These are phyloP conservation scores for Monosporascus sp. DNA, from an alignment of 2,329 filamentous ascomycete species.

Conservation along the genomic window DNA sequence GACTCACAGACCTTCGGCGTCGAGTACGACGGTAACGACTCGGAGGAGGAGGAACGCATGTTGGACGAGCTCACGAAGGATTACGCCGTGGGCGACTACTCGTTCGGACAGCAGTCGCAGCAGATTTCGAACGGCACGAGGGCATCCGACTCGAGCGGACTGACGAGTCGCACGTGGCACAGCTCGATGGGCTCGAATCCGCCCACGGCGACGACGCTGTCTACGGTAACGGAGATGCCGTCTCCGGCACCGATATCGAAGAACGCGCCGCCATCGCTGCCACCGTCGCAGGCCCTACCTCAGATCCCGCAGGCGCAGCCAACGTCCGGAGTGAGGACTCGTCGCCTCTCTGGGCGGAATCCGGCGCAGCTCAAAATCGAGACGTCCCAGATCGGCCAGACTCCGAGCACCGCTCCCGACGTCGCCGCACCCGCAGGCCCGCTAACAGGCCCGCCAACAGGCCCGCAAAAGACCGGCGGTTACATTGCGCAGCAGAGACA, in stretches of 20 bases:
- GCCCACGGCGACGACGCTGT: slow-evolving; percentile 62
- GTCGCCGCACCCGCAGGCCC: slow-evolving; percentile 19
- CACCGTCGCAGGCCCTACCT: slow-evolving; percentile 42
- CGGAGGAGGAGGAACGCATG: slow-evolving; percentile 67
- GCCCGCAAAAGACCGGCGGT: slow-evolving; percentile 16
- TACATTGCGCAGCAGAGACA: slow-evolving; percentile 38
- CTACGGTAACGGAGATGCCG: slow-evolving; percentile 63
- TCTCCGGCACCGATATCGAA: slow-evolving; percentile 16
- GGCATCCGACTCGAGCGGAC: slow-evolving; percentile 75
- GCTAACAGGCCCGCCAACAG: neutral
- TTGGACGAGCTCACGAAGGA: slow-evolving; percentile 85
- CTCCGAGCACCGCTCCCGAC: slow-evolving; percentile 15
- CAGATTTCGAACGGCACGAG: slow-evolving; percentile 57
- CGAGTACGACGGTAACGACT: slow-evolving; percentile 59
- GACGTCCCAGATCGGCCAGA: slow-evolving; percentile 44
- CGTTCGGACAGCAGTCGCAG: slow-evolving; percentile 64
- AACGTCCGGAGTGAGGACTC: slow-evolving; percentile 57
- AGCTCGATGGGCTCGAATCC: slow-evolving; percentile 71
- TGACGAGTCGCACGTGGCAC: slow-evolving; percentile 75
- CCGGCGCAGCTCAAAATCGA: slow-evolving; percentile 85
- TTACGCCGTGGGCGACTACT: slow-evolving; percentile 77
- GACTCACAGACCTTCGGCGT: slow-evolving; percentile 45
- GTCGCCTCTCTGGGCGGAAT: slow-evolving; percentile 76
- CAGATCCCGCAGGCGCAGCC: slow-evolving; percentile 34
- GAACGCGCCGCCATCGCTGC: slow-evolving; percentile 34